These are phyloP conservation scores for Delphinella strobiligena DNA, from an alignment of 2,329 filamentous ascomycete genomes.

Conservation along the genomic window DNA sequence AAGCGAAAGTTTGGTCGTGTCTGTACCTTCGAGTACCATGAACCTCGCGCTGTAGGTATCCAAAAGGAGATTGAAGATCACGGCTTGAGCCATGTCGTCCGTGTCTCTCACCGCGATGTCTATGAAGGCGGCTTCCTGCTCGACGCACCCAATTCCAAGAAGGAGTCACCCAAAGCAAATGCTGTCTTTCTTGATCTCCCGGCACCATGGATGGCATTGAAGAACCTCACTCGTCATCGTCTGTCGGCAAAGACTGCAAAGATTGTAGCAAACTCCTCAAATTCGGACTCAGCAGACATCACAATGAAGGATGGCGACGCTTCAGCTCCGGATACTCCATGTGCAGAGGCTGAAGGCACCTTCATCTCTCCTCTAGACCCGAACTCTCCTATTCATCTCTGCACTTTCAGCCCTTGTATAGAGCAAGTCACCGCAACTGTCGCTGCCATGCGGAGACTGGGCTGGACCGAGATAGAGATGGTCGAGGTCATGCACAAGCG, in stretches of 20 bases:
- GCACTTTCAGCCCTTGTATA: slow-evolving; percentile 93
- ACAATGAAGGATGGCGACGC: background rate
- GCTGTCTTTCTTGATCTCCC: slow-evolving; percentile 71
- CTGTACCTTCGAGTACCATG: slow-evolving; percentile 74
- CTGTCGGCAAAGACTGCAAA: slow-evolving; percentile 5
- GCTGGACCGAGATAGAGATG: slow-evolving; percentile 90
- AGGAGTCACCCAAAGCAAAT: slow-evolving; percentile 44
- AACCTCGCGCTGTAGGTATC: slow-evolving; percentile 58
- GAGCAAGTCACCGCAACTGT: slow-evolving; percentile 89
- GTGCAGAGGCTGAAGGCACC: background rate
- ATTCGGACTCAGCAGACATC: slow-evolving; percentile 2
- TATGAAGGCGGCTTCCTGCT: slow-evolving; percentile 63
- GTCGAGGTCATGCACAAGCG: slow-evolving; percentile 73
- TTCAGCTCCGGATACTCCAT: slow-evolving; percentile 1
- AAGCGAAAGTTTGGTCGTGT: slow-evolving; percentile 48
- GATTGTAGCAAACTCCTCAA: slow-evolving; percentile 5
- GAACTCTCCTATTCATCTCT: slow-evolving; percentile 61
- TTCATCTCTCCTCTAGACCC: slow-evolving; percentile 51
- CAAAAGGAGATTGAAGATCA: slow-evolving; percentile 58
- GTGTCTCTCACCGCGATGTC: slow-evolving; percentile 67
- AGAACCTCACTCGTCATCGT: slow-evolving; percentile 53
- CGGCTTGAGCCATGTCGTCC: slow-evolving; percentile 51
- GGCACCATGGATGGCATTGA: slow-evolving; percentile 68
- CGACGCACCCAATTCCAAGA: slow-evolving; percentile 6
- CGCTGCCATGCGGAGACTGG: slow-evolving; percentile 62